Percentiles rank a stretch among this genome's conserved stretches.
Evolutionary conservation across 140 eudicot genomes (phyloP).

Genomic region (Ambrosia hybrid): DNA sequence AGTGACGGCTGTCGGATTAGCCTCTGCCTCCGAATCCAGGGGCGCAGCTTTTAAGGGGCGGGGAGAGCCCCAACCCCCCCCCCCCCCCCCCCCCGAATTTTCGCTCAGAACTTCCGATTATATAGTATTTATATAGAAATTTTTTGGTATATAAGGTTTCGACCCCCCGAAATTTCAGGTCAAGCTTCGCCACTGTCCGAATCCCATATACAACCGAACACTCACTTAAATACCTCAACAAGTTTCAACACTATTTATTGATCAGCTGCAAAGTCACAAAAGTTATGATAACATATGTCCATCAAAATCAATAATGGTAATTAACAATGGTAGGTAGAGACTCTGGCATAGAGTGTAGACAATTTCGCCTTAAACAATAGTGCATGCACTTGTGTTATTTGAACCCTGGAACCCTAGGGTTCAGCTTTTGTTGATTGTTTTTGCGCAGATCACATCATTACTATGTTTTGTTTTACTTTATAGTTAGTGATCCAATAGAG

Average conservation of each 20-base stretch:
- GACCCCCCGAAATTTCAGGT: too few relatives aligned
- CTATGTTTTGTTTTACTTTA: not conserved
- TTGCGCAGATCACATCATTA: not conserved
- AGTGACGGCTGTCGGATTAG: too few relatives aligned
- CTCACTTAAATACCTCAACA: too few relatives aligned
- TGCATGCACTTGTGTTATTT: not conserved
- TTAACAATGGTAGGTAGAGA: not conserved
- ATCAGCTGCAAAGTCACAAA: not conserved
- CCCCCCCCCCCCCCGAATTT: too few relatives aligned
- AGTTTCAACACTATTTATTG: not conserved
- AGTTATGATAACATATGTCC: not conserved
- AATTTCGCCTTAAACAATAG: not conserved
- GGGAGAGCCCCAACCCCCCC: too few relatives aligned
- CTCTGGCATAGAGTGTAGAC: not conserved
- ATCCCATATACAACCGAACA: too few relatives aligned
- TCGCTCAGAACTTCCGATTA: too few relatives aligned
- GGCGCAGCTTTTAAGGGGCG: too few relatives aligned
- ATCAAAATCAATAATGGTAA: not conserved
- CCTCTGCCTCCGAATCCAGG: too few relatives aligned
- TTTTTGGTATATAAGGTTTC: too few relatives aligned
- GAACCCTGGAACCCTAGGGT: not conserved
- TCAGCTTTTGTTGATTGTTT: not conserved
- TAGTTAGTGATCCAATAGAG: constrained; percentile 6
- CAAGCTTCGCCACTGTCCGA: too few relatives aligned
- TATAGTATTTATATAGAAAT: too few relatives aligned